phyloP scores from a whole-genome alignment of 2,329 filamentous ascomycete genomes.

The Fusarium pseudocircinatum region DNA sequence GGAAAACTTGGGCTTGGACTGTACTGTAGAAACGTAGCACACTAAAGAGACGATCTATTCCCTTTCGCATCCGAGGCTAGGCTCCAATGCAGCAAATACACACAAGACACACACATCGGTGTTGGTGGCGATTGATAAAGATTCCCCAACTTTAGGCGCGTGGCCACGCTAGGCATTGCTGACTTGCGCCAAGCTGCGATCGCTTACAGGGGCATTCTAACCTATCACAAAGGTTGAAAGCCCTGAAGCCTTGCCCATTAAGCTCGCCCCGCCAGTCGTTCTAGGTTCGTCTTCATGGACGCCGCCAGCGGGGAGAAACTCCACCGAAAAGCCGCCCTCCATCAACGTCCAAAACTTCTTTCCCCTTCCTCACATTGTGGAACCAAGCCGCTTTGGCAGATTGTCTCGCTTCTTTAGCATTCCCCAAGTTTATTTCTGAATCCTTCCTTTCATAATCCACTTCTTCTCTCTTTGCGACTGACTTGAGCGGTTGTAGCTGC shows the following conservation, averaged over 20 bases:
- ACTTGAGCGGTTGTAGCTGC: slow-evolving; percentile 12
- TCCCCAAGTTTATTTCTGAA: slow-evolving; percentile 7
- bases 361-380: slow-evolving; percentile 36
- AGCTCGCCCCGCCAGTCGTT: slow-evolving; percentile 4
- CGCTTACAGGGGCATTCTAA: slow-evolving; percentile 17
- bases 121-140: slow-evolving; percentile 38
- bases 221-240: slow-evolving; percentile 26
- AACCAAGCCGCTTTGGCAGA: slow-evolving; percentile 29
- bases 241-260: slow-evolving; percentile 27
- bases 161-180: slow-evolving; percentile 40
- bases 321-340: slow-evolving; percentile 36
- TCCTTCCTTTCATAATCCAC: not conserved
- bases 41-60: not conserved
- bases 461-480: slow-evolving; percentile 19
- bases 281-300: slow-evolving; percentile 33
- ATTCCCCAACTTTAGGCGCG: slow-evolving; percentile 24
- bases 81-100: not conserved
- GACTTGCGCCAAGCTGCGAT: slow-evolving; percentile 22
- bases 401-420: slow-evolving; percentile 16
- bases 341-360: slow-evolving; percentile 40
- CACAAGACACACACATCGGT: not conserved
- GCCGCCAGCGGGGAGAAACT: slow-evolving; percentile 40
- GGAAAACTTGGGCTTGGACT: not conserved
- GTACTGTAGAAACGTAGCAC: no score
- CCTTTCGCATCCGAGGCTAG: not conserved